Base-by-base conservation (phyloP, 176 grass and related monocot genomes). In the Phragmites australis region DNA sequence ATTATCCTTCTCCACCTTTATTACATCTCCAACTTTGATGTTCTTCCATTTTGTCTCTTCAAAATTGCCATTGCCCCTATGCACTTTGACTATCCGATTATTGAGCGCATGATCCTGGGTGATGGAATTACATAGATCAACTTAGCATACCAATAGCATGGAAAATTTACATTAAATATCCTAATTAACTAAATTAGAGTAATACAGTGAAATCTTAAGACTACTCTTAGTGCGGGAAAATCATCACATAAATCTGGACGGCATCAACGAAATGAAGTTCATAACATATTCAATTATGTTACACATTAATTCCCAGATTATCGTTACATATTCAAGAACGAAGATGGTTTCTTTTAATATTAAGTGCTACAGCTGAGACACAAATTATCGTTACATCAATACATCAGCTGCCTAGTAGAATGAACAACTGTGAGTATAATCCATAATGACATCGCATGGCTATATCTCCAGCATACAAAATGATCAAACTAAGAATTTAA, bases 1-100 rank as follows among this genome's bases (percentile, higher is more conserved):
- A 67, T 83, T 82, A 81, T 99, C 97, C 75, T 96, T 96, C 85
- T 91, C 90, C 89, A 99, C 90, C 87, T 96, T 99, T 54, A 99
- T 89, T 83, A 99, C 86, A 88, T 99, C 93, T 68, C 97, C 97
- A 40, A 91, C 93, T 89, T 75, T 89, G 77, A 96, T 81, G 76
- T 91, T 67, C 52, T 88, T 89, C 97, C 97, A 99, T 86, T 89
- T 70, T 74, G 72, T 90, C 34, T 74, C 88, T 69, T 83, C 80
- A 82, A 99, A 99, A 74, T 65, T 63, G 30, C 93, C 90, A 58
- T 81, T 85, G 19, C 84, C 88, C 27, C 21, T 81, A 66, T 99
- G 87, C 45, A 95, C 70, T 79, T 82, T 80, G 72, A 99, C 97
- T 72, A 88, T 93, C 88, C 97, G 83, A 78, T 84, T 91, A 61